Conservation (phyloP, 1,284 basidiomycete species). For the Leucoagaricus sp. region DNA sequence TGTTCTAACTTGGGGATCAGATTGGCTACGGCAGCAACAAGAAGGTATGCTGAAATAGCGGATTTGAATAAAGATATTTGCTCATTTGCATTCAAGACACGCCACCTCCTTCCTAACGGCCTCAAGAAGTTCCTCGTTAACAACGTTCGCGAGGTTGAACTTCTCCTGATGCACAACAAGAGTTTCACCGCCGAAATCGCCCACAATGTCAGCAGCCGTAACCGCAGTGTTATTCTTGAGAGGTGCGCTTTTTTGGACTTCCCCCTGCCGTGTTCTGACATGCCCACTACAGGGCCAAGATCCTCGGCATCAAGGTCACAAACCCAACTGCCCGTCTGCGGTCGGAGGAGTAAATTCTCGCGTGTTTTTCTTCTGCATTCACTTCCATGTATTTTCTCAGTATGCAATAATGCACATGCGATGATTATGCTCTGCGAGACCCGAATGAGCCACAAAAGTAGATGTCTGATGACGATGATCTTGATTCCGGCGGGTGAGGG, state of each 20-base stretch:
- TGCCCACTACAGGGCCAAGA: constrained; percentile 71
- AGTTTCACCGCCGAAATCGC: constrained; percentile 96
- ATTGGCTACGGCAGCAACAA: constrained; percentile 89
- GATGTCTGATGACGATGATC: neutral
- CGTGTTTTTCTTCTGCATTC: constrained; percentile 33
- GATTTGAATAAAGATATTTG: constrained; percentile 22
- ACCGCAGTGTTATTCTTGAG: constrained; percentile 92
- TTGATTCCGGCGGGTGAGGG: neutral
- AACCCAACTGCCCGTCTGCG: constrained; percentile 95
- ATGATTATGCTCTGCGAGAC: constrained; percentile 15
- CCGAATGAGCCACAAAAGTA: neutral
- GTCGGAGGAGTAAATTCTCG: constrained; percentile 85
- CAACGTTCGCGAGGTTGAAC: constrained; percentile 90
- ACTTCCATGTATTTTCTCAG: constrained; percentile 38
- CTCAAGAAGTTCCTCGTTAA: constrained; percentile 93
- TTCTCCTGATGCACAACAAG: constrained; percentile 98
- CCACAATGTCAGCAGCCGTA: constrained; percentile 96
- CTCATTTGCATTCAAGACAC: constrained; percentile 54
- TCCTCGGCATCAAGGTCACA: constrained; percentile 90
- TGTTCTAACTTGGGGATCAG: constrained; percentile 31
- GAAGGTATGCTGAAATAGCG: constrained; percentile 44
- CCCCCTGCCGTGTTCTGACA: constrained; percentile 8
- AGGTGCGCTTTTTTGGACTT: constrained; percentile 52
- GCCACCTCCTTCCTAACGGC: constrained; percentile 92
- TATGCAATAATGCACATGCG: constrained; percentile 39